Base-by-base conservation (phyloP, 192 early-diverging fungal genomes). In the Mortierella hygrophila region DNA sequence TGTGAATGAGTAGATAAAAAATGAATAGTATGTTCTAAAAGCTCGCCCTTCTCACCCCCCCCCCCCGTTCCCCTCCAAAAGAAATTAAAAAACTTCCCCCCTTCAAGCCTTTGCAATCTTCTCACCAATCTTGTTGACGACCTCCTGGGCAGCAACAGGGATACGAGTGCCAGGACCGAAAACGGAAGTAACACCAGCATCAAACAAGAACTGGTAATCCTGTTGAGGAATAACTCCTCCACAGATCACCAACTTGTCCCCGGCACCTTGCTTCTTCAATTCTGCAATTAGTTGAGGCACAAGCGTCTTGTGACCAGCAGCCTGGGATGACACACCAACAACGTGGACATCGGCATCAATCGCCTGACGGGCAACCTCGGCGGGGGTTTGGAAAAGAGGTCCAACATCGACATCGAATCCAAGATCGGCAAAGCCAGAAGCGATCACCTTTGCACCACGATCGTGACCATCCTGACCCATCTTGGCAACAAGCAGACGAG, bases 381-480 rank as follows among this genome's bases (percentile, higher is more conserved):
- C 94, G 2, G 97, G 97, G 15, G 97, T 97, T 90, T 96, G 94
- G 93, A 97, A 97, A 54, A 97, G 82, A 35, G 97, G 96, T 21
- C 96, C 96, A 16, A 97, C 94, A 83, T 97, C 97, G 29, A 97
- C 97, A 89, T 97, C 97, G 79, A 97, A 97, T 44, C 97, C 97
- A 44, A 97, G 90, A 88, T 97, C 97, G 16, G 96, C 95, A 76
- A 96, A 97, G 6, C 95, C 97, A 18, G 94, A 94, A 21, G 97
- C 97, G 83, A 97, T 96, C 11, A 97, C 97, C 90, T 97, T 97
- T 70, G 97, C 97, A n/a, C 97, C 97, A 74, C 97, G 93, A 82
- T 97, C 97, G 76, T 97, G 97, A 37, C 97, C 97, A 85, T 97
- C 97, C 89, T 97, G 97, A 70, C 97, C 97, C 95, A 97, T 97